Conservation (phyloP, 768 basidiomycete species). For the Leucosporidium scottii region DNA sequence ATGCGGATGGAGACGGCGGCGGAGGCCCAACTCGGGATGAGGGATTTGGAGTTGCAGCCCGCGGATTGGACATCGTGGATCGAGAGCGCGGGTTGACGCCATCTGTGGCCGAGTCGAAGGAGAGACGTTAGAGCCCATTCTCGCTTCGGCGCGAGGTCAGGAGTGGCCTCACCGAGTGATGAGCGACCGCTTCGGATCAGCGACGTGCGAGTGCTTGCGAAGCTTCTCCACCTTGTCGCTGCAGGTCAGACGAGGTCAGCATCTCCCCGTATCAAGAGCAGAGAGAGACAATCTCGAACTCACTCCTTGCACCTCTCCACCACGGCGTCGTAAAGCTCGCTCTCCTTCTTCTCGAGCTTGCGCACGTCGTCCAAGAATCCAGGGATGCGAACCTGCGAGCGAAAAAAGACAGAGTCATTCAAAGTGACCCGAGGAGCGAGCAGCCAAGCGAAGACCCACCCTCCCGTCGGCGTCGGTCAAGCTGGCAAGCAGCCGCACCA, state of each 20-base stretch:
- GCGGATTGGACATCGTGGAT: constrained; percentile 78
- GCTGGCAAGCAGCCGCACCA: constrained; percentile 72
- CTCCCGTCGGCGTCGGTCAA: constrained; percentile 52
- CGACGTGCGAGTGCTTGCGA: constrained; percentile 10
- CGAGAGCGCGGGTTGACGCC: constrained; percentile 85
- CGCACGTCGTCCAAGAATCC: constrained; percentile 57
- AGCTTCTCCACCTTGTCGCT: constrained; percentile 2
- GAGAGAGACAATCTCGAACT: background rate
- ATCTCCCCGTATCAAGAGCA: no score
- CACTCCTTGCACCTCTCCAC: constrained; percentile 44
- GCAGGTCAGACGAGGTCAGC: background rate
- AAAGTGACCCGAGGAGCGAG: no score
- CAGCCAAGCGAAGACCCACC: constrained; percentile 42
- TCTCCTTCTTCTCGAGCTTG: constrained; percentile 60
- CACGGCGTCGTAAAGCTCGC: constrained; percentile 59
- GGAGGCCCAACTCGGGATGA: constrained; percentile 78
- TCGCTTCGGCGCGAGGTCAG: no score
- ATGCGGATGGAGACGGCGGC: constrained; percentile 83
- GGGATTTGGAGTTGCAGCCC: constrained; percentile 60
- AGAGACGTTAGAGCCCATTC: background rate
- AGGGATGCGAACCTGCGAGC: constrained; percentile 2
- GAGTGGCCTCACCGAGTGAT: constrained; percentile 23
- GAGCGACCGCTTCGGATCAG: constrained; percentile 26
- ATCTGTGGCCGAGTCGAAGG: constrained; percentile 48
- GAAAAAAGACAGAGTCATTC: no score